Percentiles rank a stretch among this genome's conserved stretches.
Evolutionary conservation across 768 basidiomycete species (phyloP).

Genomic region (Tylopilus sp.): DNA sequence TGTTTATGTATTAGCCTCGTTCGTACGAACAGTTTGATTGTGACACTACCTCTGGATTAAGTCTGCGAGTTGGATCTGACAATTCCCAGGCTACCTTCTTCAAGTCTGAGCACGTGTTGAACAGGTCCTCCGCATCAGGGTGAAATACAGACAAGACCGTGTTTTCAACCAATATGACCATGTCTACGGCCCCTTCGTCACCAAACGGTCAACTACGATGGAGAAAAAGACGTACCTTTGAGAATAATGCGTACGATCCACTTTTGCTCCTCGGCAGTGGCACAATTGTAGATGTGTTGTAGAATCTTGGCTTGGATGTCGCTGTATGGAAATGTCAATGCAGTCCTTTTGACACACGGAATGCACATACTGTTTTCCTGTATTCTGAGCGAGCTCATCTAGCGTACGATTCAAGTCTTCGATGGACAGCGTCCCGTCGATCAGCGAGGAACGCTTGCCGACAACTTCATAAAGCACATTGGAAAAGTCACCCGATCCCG

Average conservation of each 20-base stretch:
- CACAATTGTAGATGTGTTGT: conserved; percentile 69
- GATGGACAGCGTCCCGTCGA: conserved; percentile 71
- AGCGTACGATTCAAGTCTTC: conserved; percentile 80
- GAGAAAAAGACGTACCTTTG: conserved; percentile 57
- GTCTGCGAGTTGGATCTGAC: conserved; percentile 66
- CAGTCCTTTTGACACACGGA: neutral
- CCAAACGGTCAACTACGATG: neutral
- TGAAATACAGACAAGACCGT: conserved; percentile 91
- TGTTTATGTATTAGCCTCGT: conserved; percentile 29
- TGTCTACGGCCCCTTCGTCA: conserved; percentile 47
- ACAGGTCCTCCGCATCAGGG: conserved; percentile 89
- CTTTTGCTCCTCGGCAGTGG: conserved; percentile 84
- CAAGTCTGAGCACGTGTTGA: conserved; percentile 95
- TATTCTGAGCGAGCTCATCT: conserved; percentile 69
- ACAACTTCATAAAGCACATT: conserved; percentile 86
- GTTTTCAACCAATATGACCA: conserved; percentile 90
- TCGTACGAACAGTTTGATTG: too few species aligned
- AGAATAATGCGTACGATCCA: conserved; percentile 97
- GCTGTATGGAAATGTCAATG: conserved; percentile 39
- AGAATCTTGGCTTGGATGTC: conserved; percentile 73
- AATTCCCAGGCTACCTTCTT: conserved; percentile 91
- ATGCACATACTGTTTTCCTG: conserved; percentile 65
- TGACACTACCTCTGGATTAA: conserved; percentile 51
- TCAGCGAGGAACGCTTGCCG: conserved; percentile 75
- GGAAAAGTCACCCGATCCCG: conserved; percentile 82